Evolutionary conservation across 441 rosid species (phyloP).

Genomic region (Metrosideros polymorpha): DNA sequence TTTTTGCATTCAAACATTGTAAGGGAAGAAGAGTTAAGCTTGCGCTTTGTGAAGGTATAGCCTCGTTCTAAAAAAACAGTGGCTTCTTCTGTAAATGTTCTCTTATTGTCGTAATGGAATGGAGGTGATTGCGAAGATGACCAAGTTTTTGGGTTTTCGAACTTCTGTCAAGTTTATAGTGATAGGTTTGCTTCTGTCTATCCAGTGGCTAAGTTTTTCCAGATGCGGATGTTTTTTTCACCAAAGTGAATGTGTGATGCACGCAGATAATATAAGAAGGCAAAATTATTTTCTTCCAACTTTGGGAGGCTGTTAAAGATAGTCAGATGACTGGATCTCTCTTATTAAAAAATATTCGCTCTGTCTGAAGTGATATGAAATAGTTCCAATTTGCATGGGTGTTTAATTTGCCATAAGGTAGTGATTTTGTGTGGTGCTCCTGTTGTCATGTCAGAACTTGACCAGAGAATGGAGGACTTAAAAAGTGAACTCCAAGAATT

Average conservation of each 20-base stretch:
- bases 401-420: background rate
- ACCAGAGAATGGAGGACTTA: slow-evolving; percentile 93
- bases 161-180: background rate
- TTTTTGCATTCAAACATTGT: slow-evolving; percentile 98
- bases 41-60: slow-evolving; percentile 91
- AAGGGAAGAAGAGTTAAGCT: slow-evolving; percentile 93
- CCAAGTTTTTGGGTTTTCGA: background rate
- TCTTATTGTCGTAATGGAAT: background rate
- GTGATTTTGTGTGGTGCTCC: background rate
- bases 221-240: background rate
- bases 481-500: slow-evolving; percentile 91
- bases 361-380: background rate
- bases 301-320: background rate
- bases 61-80: background rate
- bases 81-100: background rate
- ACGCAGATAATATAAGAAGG: background rate
- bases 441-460: slow-evolving; percentile 64
- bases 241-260: background rate
- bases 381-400: background rate
- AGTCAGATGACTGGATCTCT: background rate
- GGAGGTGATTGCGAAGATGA: background rate
- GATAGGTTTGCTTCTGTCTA: background rate
- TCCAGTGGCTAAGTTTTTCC: background rate
- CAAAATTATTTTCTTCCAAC: background rate
- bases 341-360: background rate